phyloP scores from a whole-genome alignment of 2,329 filamentous ascomycete genomes.

The Claviceps humidiphila region DNA sequence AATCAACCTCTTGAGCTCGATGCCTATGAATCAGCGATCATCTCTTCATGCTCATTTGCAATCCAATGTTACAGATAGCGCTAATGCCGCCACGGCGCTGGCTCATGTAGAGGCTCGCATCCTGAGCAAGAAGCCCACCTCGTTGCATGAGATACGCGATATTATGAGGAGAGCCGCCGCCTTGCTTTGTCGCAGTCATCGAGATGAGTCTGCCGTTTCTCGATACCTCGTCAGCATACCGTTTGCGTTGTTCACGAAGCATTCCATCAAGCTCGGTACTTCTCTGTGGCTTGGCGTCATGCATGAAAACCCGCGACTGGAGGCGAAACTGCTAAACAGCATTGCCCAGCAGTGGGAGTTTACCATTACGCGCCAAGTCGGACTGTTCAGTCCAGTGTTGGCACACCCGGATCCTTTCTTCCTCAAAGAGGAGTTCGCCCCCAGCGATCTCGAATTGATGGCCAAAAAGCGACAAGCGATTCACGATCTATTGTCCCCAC shows the following conservation, averaged over 20 bases:
- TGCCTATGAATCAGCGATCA: constrained; percentile 39
- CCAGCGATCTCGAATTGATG: constrained; percentile 67
- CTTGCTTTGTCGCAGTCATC: constrained; percentile 65
- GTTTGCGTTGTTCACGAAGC: constrained; percentile 84
- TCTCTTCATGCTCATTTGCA: constrained; percentile 30
- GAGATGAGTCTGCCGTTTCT: constrained; percentile 64
- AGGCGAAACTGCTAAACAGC: constrained; percentile 72
- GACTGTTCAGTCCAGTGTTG: constrained; percentile 66
- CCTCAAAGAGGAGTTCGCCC: constrained; percentile 80
- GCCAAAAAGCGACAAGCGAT: constrained; percentile 64
- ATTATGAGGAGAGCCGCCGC: constrained; percentile 75
- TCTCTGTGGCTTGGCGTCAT: constrained; percentile 95
- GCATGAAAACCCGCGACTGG: constrained; percentile 83
- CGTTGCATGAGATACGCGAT: constrained; percentile 64
- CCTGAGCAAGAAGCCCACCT: constrained; percentile 52
- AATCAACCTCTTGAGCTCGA: constrained; percentile 49
- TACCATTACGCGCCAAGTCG: constrained; percentile 62
- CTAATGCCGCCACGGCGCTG: constrained; percentile 51
- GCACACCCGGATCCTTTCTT: constrained; percentile 80
- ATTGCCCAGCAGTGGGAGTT: constrained; percentile 85
- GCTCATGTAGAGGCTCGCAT: constrained; percentile 61
- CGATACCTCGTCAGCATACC: constrained; percentile 86
- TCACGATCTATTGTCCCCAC: constrained; percentile 74
- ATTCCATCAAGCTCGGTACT: constrained; percentile 88
- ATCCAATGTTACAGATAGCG: constrained; percentile 38